A percentile compares a stretch with the other conserved stretches of the same genome.
phyloP scores from a whole-genome alignment of 2,329 filamentous ascomycete species.

The Claviceps humidiphila region DNA sequence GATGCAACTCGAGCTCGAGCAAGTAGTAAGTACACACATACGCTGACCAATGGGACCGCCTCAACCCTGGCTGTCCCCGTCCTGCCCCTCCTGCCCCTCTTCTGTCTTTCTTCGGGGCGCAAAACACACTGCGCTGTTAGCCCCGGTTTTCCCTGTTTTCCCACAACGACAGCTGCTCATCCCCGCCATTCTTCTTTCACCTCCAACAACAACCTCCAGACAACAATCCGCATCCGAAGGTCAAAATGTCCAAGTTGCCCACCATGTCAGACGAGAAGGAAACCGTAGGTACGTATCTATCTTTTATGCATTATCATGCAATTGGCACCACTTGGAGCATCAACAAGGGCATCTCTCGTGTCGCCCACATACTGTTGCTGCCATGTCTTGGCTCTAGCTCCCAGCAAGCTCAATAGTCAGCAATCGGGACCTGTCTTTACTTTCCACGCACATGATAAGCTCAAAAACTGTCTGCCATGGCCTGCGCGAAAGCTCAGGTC shows the following conservation, averaged over 20 bases:
- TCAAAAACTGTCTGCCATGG: constrained; percentile 5
- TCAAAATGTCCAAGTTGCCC: constrained; percentile 10
- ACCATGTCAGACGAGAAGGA: constrained; percentile 34
- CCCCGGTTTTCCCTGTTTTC: background rate
- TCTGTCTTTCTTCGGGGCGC: background rate
- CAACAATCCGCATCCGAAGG: background rate
- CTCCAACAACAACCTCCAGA: background rate
- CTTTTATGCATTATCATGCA: background rate
- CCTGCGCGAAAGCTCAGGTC: background rate
- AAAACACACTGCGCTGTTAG: background rate
- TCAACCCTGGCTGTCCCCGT: background rate
- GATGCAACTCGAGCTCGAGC: too few relatives aligned
- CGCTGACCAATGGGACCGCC: background rate
- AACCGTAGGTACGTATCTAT: constrained; percentile 26
- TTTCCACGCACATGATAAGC: constrained; percentile 7
- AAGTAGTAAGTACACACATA: too few relatives aligned
- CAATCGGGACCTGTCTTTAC: constrained; percentile 12
- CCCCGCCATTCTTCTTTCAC: constrained; percentile 1
- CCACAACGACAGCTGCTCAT: constrained; percentile 4
- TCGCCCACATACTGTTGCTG: background rate
- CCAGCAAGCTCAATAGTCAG: background rate
- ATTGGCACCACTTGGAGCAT: too few relatives aligned
- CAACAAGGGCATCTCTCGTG: background rate
- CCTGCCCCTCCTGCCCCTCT: background rate
- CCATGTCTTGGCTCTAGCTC: background rate